phyloP scores from a whole-genome alignment of 257 asterid genomes.

The Lavandula angustifolia region DNA sequence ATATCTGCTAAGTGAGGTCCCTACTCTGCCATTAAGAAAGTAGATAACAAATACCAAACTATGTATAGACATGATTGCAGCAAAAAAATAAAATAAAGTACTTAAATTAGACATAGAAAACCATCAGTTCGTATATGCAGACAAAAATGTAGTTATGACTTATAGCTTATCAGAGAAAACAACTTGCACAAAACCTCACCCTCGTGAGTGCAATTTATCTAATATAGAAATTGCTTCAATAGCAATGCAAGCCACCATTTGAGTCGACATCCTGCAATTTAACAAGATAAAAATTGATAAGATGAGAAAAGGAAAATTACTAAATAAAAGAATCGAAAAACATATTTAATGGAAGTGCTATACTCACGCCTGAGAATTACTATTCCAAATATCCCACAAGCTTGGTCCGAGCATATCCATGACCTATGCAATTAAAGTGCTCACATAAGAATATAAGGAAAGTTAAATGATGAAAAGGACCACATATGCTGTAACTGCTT shows the following conservation, averaged over 20 bases:
- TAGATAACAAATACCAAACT: neutral
- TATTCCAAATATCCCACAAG: conserved; percentile 95
- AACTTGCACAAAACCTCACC: conserved; percentile 49
- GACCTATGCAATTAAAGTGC: conserved; percentile 54
- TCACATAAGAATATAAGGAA: conserved; percentile 9
- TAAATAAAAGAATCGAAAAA: conserved; percentile 10
- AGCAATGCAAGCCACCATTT: conserved; percentile 94
- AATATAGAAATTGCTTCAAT: conserved; percentile 86
- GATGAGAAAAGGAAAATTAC: conserved; percentile 15
- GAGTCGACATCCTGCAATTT: conserved; percentile 74
- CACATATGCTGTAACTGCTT: conserved; percentile 25
- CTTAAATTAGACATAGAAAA: neutral
- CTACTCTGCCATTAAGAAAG: conserved; percentile 2
- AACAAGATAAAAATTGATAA: conserved; percentile 10
- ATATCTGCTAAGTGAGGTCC: neutral
- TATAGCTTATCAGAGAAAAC: neutral
- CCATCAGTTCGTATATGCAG: neutral
- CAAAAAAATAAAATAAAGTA: neutral
- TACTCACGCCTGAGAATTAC: conserved; percentile 62
- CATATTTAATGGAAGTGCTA: conserved; percentile 31
- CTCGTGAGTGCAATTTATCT: conserved; percentile 80
- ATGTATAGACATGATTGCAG: neutral
- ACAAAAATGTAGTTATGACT: conserved; percentile 2
- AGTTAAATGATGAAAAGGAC: conserved; percentile 1
- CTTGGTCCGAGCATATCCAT: conserved; percentile 87